These are phyloP conservation scores for Boletus edulis DNA, from an alignment of 768 basidiomycete species.

Conservation along the genomic window DNA sequence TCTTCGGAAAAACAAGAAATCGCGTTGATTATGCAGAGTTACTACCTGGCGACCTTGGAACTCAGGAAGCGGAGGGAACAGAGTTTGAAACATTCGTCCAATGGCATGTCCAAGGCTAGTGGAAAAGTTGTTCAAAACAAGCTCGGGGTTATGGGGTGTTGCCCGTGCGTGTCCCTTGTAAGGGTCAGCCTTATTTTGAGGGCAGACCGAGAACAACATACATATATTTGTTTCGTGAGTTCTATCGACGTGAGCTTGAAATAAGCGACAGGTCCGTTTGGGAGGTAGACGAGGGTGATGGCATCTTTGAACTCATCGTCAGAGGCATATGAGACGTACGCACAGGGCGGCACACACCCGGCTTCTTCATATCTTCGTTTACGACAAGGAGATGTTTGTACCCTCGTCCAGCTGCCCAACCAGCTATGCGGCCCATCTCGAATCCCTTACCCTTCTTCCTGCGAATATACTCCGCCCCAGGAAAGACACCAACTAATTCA, in stretches of 20 bases:
- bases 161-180: constrained; percentile 85
- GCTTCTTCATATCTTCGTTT: constrained; percentile 93
- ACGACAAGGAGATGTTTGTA: constrained; percentile 90
- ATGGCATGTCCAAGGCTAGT: constrained; percentile 92
- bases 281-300: constrained; percentile 87
- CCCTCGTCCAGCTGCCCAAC: constrained; percentile 88
- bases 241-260: constrained; percentile 92
- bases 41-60: constrained; percentile 97
- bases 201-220: constrained; percentile 36
- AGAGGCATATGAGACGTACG: background rate
- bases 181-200: constrained; percentile 4
- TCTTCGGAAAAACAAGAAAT: constrained; percentile 95
- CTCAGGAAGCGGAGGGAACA: constrained; percentile 93
- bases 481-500: constrained; percentile 85
- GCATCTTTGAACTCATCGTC: constrained; percentile 58
- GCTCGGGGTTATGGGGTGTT: constrained; percentile 91
- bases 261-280: constrained; percentile 90
- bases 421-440: constrained; percentile 86
- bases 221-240: constrained; percentile 82
- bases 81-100: constrained; percentile 93
- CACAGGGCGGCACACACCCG: constrained; percentile 58
- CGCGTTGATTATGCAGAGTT: constrained; percentile 94
- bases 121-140: constrained; percentile 91
- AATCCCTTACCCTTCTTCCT: constrained; percentile 88
- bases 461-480: constrained; percentile 86